Evolutionary conservation across 768 basidiomycete genomes (phyloP), one percentile per base, ranked within the genome.

Genomic region (Lactarius sanguifluus): DNA sequence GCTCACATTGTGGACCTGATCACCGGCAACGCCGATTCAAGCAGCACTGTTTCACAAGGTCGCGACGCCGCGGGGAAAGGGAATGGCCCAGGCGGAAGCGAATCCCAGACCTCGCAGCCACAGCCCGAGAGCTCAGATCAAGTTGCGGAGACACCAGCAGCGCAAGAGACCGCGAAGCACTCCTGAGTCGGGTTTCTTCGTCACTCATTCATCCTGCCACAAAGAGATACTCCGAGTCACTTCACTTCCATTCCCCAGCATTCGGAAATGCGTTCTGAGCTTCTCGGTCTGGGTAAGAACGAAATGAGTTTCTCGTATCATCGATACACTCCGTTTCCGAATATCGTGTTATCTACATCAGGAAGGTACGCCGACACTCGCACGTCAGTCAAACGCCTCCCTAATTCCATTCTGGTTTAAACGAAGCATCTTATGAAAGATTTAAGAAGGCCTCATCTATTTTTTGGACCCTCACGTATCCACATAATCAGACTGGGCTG

Each of bases 1-100:
- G 41, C 28, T 41, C 13, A 60, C 6, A 12, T 64, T 12, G 41
- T 67, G 58, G 66, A 64, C 58, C 20, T 55, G 9, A 63, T 67
- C 4, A 64, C 66, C 1, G 66, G 66, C 52, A 67, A 64, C 25
- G 7, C 55, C 34, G 66, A 67, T 16, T 34, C 34, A 7, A 25
- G 41, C 25, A 62, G 52, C 36, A 10, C 57, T 8, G 47, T 52
- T n/a, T 38, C 32, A 10, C 62, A 55, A 40, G 25, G 57, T 6
- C 62, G 58, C 40, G n/a, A 34, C 10, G 59, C 41, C 10, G 59
- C 41, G 13, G 57, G 57, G 23, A 67, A 20, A 23, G 56, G 25
- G n/a, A 60, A 45, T 8, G 55, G 18, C 18, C 28, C 20, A 9
- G 23, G 23, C 3, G n/a, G 34, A 4, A 45, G 41, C 12, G 62